These are phyloP conservation scores for Colletotrichum phormii DNA, from an alignment of 2,329 filamentous ascomycete genomes.

Conservation along the genomic window DNA sequence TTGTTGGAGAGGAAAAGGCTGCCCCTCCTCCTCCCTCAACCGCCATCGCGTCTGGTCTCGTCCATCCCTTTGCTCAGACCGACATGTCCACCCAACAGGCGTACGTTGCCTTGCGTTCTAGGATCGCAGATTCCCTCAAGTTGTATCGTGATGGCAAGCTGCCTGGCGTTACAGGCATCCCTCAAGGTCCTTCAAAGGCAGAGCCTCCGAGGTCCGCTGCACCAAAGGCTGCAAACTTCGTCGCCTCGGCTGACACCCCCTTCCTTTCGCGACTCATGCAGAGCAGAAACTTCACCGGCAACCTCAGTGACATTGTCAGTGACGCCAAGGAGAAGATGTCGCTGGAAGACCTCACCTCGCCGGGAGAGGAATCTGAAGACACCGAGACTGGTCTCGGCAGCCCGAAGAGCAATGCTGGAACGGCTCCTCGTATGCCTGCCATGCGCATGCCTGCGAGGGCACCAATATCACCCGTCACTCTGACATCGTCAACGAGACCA, in stretches of 20 bases:
- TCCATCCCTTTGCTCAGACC: slow-evolving; percentile 71
- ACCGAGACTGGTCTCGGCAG: slow-evolving; percentile 48
- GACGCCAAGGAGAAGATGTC: slow-evolving; percentile 68
- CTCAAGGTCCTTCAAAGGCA: slow-evolving; percentile 44
- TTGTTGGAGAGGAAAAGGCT: slow-evolving; percentile 47
- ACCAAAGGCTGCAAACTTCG: slow-evolving; percentile 50
- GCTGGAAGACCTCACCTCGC: slow-evolving; percentile 60
- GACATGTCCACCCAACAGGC: slow-evolving; percentile 67
- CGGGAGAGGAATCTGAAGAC: slow-evolving; percentile 68
- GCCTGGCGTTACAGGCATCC: slow-evolving; percentile 59
- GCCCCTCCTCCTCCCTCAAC: slow-evolving; percentile 28
- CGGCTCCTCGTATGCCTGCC: slow-evolving; percentile 47
- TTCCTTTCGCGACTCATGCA: slow-evolving; percentile 76
- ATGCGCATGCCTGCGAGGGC: slow-evolving; percentile 71
- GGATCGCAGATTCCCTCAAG: slow-evolving; percentile 66
- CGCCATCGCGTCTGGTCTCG: slow-evolving; percentile 59
- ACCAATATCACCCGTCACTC: slow-evolving; percentile 61
- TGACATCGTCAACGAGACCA: slow-evolving; percentile 57
- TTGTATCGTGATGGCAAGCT: slow-evolving; percentile 64
- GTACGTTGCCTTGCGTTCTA: slow-evolving; percentile 60
- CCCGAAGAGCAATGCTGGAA: slow-evolving; percentile 42
- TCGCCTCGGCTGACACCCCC: slow-evolving; percentile 69
- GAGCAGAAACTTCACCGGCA: slow-evolving; percentile 69
- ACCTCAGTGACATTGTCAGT: slow-evolving; percentile 68
- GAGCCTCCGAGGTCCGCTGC: slow-evolving; percentile 45